Evolutionary conservation across 2,329 filamentous ascomycete genomes (phyloP), one percentile per base, ranked within the genome.

Genomic region (Cercospora sp.): DNA sequence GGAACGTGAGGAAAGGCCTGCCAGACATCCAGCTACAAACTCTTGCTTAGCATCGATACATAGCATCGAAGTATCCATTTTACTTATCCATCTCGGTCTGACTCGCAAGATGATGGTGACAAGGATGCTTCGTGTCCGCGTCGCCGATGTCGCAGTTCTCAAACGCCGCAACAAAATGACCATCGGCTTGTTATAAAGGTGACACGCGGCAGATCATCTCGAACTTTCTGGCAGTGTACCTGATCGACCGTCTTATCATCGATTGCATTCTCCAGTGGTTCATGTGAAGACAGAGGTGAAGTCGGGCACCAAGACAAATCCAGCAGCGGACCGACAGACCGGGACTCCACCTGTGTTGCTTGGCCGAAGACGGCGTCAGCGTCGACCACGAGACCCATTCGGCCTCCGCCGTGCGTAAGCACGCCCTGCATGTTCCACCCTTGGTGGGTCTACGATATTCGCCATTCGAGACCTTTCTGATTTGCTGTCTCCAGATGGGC

Each of bases 301-400:
- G 48, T 53, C 48, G 48, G 48, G 20, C 48, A 53, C 20, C 20
- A 58, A 58, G 55, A 58, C 51, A 16, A 16, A 57, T 18, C 20
- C 51, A 57, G 18, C 30, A 33, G 53, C 26, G 53, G 20, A 57
- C 28, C 28, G 51, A 28, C 23, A 57, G 51, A 57, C 20, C 23
- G 51, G 12, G 23, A 57, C 51, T 57, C 51, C 51, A 57, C 51
- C 9, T 12, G 13, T 26, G 30, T 20, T 36, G 55, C 28, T 58
- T 58, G 55, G 28, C 55, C 55, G 30, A 58, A 20, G 55, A 58
- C 55, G 55, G 55, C 55, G 55, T 36, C 55, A 30, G 55, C 55
- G 55, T 36, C 28, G 28, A 58, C 55, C 55, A 58, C 55, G 18
- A 28, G 55, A 31, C 55, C 28, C 28, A 33, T 28, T 51, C 20